Percentiles rank a stretch among this genome's conserved stretches.
These are phyloP conservation scores for Cairneyella variabilis DNA, from an alignment of 495 filamentous ascomycete genomes.

Conservation along the genomic window DNA sequence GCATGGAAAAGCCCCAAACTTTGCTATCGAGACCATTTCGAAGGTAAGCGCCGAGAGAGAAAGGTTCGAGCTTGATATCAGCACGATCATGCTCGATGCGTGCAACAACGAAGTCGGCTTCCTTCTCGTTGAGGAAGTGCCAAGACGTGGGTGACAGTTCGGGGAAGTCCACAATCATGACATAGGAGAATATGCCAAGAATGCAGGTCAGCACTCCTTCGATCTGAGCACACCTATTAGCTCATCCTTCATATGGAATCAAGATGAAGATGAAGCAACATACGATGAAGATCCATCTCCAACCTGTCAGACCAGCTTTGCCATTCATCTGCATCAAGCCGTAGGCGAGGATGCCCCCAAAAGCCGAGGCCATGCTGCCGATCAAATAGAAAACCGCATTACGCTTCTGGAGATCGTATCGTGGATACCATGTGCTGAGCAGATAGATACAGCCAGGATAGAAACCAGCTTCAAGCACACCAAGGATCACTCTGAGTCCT, in stretches of 20 bases:
- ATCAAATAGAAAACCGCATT: constrained; percentile 63
- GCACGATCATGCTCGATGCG: constrained; percentile 56
- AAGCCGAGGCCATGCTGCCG: constrained; percentile 57
- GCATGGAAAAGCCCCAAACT: constrained; percentile 46
- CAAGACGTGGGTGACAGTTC: constrained; percentile 49
- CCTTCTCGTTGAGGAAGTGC: constrained; percentile 48
- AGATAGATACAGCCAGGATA: constrained; percentile 62
- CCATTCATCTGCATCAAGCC: constrained; percentile 59
- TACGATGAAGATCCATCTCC: constrained; percentile 52
- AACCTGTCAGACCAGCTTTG: constrained; percentile 44
- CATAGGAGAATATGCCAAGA: constrained; percentile 46
- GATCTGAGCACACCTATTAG: constrained; percentile 38
- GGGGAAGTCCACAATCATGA: constrained; percentile 58
- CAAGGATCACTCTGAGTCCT: constrained; percentile 53
- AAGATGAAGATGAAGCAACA: constrained; percentile 23
- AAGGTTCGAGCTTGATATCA: constrained; percentile 47
- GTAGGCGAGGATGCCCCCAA: constrained; percentile 61
- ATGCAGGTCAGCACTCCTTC: constrained; percentile 67
- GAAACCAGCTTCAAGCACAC: constrained; percentile 63
- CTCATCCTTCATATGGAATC: constrained; percentile 40
- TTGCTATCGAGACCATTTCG: constrained; percentile 47
- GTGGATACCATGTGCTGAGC: constrained; percentile 60
- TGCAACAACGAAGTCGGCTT: constrained; percentile 53
- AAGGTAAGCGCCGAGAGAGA: constrained; percentile 48
- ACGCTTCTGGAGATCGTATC: constrained; percentile 61